Conservation (phyloP, 345 rosid species). For the Gossypium raimondii region DNA sequence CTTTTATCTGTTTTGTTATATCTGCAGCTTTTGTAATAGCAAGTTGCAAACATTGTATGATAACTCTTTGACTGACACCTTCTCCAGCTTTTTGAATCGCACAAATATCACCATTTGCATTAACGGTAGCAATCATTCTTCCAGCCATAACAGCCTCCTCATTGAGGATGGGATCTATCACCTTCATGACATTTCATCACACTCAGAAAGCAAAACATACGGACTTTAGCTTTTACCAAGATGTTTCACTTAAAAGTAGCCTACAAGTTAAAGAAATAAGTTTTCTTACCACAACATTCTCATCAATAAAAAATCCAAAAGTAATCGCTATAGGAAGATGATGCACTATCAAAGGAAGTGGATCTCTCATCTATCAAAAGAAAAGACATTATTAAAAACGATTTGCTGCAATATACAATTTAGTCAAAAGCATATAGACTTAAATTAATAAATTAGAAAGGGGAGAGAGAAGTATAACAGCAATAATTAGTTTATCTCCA, state of each 20-base stretch:
- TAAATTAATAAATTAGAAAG: not conserved
- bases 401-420: not conserved
- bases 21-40: conserved; percentile 55
- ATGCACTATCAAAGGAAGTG: conserved; percentile 84
- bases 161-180: conserved; percentile 56
- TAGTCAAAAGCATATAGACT: not conserved
- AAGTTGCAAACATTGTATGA: conserved; percentile 61
- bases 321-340: conserved; percentile 95
- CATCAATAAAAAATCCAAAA: conserved; percentile 70
- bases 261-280: conserved; percentile 1
- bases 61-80: conserved; percentile 50
- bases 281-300: conserved; percentile 56
- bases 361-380: conserved; percentile 64
- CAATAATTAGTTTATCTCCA: not conserved
- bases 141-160: conserved; percentile 93
- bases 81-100: conserved; percentile 71
- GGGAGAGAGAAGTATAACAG: not conserved
- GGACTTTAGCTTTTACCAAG: not conserved
- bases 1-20: conserved; percentile 59
- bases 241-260: conserved; percentile 5
- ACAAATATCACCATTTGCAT: conserved; percentile 86
- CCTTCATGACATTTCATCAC: conserved; percentile 30
- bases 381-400: not conserved
- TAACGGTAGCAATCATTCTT: conserved; percentile 81
- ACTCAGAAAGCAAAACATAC: conserved; percentile 7